These are phyloP conservation scores for Leccinum ochraceum DNA, from an alignment of 768 basidiomycete species.

Conservation along the genomic window DNA sequence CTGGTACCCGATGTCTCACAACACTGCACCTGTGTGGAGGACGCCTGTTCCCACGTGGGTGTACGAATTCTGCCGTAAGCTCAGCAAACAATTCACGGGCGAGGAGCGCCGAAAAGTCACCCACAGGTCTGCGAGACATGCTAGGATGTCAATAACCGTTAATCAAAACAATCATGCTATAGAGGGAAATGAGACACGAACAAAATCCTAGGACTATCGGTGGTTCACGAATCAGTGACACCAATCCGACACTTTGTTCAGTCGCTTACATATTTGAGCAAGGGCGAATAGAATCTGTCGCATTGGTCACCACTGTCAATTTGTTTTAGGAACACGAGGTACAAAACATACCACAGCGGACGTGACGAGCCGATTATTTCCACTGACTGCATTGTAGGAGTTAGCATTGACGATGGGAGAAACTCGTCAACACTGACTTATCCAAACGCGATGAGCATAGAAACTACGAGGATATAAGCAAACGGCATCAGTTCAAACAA, in stretches of 20 bases:
- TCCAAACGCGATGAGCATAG: conserved; percentile 29
- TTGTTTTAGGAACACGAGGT: background rate
- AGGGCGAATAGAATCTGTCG: conserved; percentile 10
- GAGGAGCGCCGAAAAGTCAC: background rate
- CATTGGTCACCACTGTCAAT: background rate
- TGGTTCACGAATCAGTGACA: background rate
- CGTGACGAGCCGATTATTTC: conserved; percentile 16
- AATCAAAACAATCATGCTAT: background rate
- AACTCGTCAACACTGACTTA: conserved; percentile 15
- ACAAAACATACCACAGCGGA: conserved; percentile 15
- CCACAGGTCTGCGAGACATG: conserved; percentile 4
- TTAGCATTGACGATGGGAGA: background rate
- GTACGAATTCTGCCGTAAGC: conserved; percentile 5
- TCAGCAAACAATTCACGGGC: background rate
- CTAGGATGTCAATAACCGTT: conserved; percentile 5
- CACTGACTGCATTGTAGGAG: conserved; percentile 16
- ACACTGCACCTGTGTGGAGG: conserved; percentile 6
- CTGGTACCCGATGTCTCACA: background rate
- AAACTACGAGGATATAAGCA: conserved; percentile 16
- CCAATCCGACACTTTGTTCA: background rate
- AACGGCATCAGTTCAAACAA: background rate
- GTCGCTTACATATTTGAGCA: conserved; percentile 17
- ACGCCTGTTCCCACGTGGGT: conserved; percentile 9
- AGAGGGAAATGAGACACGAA: conserved; percentile 6
- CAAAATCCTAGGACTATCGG: conserved; percentile 16